These are phyloP conservation scores for Pelargonium fulgidum DNA, from an alignment of 441 rosid species.

Conservation along the genomic window DNA sequence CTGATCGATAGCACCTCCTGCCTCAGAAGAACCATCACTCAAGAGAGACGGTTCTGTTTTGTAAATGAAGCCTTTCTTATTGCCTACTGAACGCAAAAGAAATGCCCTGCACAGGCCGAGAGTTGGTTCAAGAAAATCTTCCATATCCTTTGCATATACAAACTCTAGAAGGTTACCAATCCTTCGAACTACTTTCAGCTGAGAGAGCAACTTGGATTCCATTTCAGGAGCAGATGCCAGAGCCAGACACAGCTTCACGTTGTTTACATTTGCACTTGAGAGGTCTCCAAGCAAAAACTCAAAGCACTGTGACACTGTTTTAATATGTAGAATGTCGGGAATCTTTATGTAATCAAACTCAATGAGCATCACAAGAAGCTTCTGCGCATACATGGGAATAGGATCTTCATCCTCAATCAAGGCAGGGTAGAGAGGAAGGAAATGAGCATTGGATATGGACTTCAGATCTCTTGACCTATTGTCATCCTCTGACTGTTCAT, in stretches of 20 bases:
- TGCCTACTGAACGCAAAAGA: conserved; percentile 55
- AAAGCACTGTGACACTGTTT: conserved; percentile 84
- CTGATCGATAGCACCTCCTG: conserved; percentile 35
- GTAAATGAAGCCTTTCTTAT: conserved; percentile 40
- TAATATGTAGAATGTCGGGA: conserved; percentile 65
- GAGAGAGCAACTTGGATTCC: conserved; percentile 82
- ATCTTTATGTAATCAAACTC: conserved; percentile 67
- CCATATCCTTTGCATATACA: conserved; percentile 80
- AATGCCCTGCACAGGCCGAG: conserved; percentile 75
- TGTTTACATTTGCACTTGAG: conserved; percentile 80
- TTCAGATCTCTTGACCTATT: conserved; percentile 53
- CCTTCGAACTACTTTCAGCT: conserved; percentile 68
- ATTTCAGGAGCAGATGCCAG: conserved; percentile 91
- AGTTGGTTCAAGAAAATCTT: conserved; percentile 86
- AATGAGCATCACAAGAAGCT: conserved; percentile 87
- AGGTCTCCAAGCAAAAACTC: conserved; percentile 85
- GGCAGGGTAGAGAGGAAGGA: conserved; percentile 86
- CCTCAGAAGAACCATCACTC: conserved; percentile 42
- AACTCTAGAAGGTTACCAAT: conserved; percentile 85
- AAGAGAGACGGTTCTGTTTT: conserved; percentile 55
- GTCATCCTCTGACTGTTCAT: conserved; percentile 47
- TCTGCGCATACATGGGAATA: conserved; percentile 91
- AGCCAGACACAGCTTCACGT: conserved; percentile 81
- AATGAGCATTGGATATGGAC: conserved; percentile 66
- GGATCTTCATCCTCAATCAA: conserved; percentile 96